A percentile compares a stretch with the other conserved stretches of the same genome.
Conservation (phyloP, 1,139 yeast genomes). For the Taiozyma sp. region DNA sequence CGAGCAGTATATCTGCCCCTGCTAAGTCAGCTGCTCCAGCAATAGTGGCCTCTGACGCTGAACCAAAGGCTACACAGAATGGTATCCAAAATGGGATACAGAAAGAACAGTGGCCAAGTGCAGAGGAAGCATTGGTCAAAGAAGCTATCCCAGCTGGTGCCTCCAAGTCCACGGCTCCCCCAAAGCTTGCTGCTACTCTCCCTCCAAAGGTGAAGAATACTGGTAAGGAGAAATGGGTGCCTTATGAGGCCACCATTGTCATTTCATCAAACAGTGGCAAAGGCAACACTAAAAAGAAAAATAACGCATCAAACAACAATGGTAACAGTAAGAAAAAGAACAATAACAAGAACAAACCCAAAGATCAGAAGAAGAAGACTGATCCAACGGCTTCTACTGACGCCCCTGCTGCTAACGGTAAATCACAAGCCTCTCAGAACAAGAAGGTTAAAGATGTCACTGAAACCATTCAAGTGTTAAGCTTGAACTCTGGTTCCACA, state of each 20-base stretch:
- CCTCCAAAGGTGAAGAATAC: conserved; percentile 18
- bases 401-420: neutral
- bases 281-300: conserved; percentile 3
- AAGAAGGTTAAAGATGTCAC: neutral
- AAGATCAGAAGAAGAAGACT: conserved; percentile 1
- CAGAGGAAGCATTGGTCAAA: conserved; percentile 11
- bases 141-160: neutral
- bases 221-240: conserved; percentile 28
- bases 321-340: conserved; percentile 2
- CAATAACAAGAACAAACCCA: conserved; percentile 1
- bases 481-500: neutral
- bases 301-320: neutral
- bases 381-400: neutral
- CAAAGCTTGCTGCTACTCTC: neutral
- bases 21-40: neutral
- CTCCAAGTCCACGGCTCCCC: neutral
- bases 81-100: neutral
- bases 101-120: conserved; percentile 21
- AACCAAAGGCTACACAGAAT: neutral
- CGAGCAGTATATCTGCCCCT: conserved; percentile 2
- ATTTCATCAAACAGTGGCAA: conserved; percentile 10
- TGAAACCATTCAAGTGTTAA: neutral
- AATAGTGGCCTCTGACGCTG: neutral
- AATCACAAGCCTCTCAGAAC: neutral
- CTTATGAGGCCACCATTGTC: conserved; percentile 25